phyloP scores from a whole-genome alignment of 1,284 basidiomycete genomes.

The Grifola frondosa region DNA sequence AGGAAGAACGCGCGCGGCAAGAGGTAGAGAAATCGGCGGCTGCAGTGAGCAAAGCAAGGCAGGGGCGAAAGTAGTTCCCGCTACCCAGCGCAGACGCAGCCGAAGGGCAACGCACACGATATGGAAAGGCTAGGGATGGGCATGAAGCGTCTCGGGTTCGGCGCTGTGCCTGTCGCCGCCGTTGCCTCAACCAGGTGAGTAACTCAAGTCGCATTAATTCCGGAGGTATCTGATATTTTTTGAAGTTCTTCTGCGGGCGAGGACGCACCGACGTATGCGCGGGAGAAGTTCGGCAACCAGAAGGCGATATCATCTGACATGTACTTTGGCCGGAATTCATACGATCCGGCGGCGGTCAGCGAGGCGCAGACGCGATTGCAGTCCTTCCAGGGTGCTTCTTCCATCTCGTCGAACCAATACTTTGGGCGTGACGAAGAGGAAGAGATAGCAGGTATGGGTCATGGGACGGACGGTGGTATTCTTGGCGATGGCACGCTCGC shows the following conservation, averaged over 20 bases:
- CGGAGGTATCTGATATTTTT: constrained; percentile 1
- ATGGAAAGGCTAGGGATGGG: constrained; percentile 75
- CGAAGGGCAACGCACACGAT: constrained; percentile 44
- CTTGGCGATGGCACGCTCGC: constrained; percentile 73
- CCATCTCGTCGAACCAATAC: constrained; percentile 95
- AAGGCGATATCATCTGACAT: constrained; percentile 98
- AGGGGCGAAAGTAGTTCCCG: constrained; percentile 28
- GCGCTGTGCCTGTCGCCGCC: constrained; percentile 65
- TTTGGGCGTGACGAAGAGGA: constrained; percentile 93
- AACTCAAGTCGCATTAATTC: not conserved
- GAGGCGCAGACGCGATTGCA: constrained; percentile 86
- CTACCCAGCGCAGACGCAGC: constrained; percentile 25
- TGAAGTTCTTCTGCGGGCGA: constrained; percentile 39
- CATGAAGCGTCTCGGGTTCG: constrained; percentile 86
- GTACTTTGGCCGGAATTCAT: constrained; percentile 91
- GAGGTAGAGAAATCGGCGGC: constrained; percentile 48
- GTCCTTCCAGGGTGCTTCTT: constrained; percentile 88
- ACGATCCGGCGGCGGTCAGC: constrained; percentile 71
- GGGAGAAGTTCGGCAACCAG: constrained; percentile 89
- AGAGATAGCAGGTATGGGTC: constrained; percentile 34
- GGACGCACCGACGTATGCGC: constrained; percentile 77
- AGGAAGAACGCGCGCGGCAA: constrained; percentile 59
- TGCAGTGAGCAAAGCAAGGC: constrained; percentile 28
- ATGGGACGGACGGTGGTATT: constrained; percentile 47
- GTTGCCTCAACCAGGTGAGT: constrained; percentile 51